Conservation (phyloP, 1,284 basidiomycete species). For the Pseudozyma flocculosa region DNA sequence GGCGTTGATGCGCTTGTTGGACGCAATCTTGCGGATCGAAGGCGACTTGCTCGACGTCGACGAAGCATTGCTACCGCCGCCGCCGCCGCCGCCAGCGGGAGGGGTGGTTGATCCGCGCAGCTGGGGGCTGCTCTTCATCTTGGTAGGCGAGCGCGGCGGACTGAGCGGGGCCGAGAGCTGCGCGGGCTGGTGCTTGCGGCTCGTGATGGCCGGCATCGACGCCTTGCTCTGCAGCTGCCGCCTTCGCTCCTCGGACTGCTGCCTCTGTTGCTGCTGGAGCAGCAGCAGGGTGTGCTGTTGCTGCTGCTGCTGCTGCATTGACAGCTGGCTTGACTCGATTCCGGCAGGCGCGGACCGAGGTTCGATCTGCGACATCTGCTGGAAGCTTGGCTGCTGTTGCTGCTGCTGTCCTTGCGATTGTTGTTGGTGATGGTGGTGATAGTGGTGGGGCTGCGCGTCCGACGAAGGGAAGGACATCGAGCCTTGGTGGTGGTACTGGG, state of each 20-base stretch:
- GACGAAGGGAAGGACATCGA: constrained; percentile 9
- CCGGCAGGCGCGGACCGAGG: constrained; percentile 21
- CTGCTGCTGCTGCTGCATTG: constrained; percentile 22
- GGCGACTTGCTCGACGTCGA: constrained; percentile 5
- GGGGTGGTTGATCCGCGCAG: constrained; percentile 7
- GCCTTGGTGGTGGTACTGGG: neutral
- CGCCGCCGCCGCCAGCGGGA: constrained; percentile 2
- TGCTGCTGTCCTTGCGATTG: too few relatives aligned
- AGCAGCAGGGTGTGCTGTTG: constrained; percentile 17
- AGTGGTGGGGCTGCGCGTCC: too few relatives aligned
- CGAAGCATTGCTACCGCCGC: neutral
- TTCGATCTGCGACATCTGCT: neutral
- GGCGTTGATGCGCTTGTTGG: constrained; percentile 28
- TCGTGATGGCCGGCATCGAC: constrained; percentile 9
- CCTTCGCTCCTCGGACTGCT: neutral
- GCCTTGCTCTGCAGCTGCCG: constrained; percentile 3
- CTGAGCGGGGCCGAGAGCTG: constrained; percentile 17
- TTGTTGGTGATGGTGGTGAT: too few relatives aligned
- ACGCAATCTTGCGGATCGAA: constrained; percentile 36
- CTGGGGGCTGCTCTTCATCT: constrained; percentile 42
- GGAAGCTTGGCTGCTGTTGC: constrained; percentile 1
- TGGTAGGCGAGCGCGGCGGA: constrained; percentile 27
- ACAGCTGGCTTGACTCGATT: constrained; percentile 15
- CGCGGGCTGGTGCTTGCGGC: constrained; percentile 11
- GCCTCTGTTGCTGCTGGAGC: constrained; percentile 18